These are phyloP conservation scores for Fusarium buxicola DNA, from an alignment of 2,329 filamentous ascomycete species.

Conservation along the genomic window DNA sequence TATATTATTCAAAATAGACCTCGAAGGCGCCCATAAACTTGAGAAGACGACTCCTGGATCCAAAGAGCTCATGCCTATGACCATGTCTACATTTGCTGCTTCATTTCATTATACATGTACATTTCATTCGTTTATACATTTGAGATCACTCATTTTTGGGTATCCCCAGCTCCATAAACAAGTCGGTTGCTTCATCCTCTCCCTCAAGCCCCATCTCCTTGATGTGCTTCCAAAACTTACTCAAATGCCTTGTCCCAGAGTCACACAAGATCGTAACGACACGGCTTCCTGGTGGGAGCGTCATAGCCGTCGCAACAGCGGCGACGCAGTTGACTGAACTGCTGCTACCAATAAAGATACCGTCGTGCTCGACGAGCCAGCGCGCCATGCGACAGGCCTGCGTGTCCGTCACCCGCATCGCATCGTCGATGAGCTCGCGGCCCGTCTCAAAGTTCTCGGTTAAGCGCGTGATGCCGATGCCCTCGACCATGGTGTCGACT, in stretches of 20 bases:
- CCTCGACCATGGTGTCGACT: conserved; percentile 96
- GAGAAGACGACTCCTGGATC: not conserved
- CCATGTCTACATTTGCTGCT: conserved; percentile 3
- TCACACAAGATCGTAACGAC: conserved; percentile 90
- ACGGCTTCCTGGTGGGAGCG: conserved; percentile 69
- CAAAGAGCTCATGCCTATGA: not conserved
- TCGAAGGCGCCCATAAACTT: not conserved
- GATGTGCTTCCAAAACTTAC: conserved; percentile 85
- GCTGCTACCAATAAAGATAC: conserved; percentile 93
- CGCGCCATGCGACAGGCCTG: conserved; percentile 95
- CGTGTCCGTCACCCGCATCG: conserved; percentile 85
- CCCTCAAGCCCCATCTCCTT: conserved; percentile 73
- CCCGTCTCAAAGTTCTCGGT: conserved; percentile 94
- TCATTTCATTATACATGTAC: conserved; percentile 10
- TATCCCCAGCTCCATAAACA: conserved; percentile 65
- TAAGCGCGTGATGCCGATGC: conserved; percentile 94
- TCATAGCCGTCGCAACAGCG: conserved; percentile 75
- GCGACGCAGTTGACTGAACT: conserved; percentile 97
- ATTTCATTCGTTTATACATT: conserved; percentile 16
- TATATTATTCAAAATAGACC: conserved; percentile 15
- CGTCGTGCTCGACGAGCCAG: conserved; percentile 95
- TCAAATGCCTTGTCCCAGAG: conserved; percentile 82
- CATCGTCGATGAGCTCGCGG: conserved; percentile 87
- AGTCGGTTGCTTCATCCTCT: conserved; percentile 55
- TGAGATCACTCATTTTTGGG: conserved; percentile 28